phyloP scores from a whole-genome alignment of 2,329 filamentous ascomycete genomes.

The Rhinocladiella mackenziei region DNA sequence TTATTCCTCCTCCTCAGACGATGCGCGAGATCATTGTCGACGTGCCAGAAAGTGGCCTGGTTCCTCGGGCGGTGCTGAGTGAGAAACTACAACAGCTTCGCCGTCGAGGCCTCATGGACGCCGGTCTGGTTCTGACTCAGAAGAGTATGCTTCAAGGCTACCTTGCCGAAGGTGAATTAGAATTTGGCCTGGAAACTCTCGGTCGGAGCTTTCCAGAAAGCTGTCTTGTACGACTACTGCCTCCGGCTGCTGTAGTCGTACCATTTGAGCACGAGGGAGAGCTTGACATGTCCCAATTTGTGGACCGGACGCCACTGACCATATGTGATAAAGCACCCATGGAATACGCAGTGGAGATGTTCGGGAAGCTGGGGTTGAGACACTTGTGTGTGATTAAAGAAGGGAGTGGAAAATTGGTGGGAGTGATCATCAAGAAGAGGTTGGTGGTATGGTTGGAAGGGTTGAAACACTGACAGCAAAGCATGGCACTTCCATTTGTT shows the following conservation, averaged over 20 bases:
- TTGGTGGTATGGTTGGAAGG: conserved; percentile 51
- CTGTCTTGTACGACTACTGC: conserved; percentile 20
- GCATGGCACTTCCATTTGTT: no score
- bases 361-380: conserved; percentile 54
- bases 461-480: conserved; percentile 31
- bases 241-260: conserved; percentile 1
- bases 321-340: conserved; percentile 52
- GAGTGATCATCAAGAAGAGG: conserved; percentile 58
- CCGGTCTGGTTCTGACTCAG: conserved; percentile 53
- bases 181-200: conserved; percentile 47
- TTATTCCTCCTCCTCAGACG: conserved; percentile 52
- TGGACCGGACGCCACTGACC: conserved; percentile 53
- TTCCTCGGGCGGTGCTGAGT: conserved; percentile 40
- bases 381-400: conserved; percentile 54
- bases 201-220: conserved; percentile 8
- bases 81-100: conserved; percentile 48
- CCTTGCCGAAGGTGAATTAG: conserved; percentile 52
- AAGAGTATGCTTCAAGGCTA: conserved; percentile 52
- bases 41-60: conserved; percentile 44
- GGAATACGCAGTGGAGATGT: conserved; percentile 59
- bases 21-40: conserved; percentile 55
- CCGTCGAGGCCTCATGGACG: conserved; percentile 53
- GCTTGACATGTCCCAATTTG: conserved; percentile 47
- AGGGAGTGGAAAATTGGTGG: conserved; percentile 48
- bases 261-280: conserved; percentile 30